A percentile compares a stretch with the other conserved stretches of the same genome.
phyloP scores from a whole-genome alignment of 2,329 filamentous ascomycete genomes.

The Akanthomyces dipterigenus region DNA sequence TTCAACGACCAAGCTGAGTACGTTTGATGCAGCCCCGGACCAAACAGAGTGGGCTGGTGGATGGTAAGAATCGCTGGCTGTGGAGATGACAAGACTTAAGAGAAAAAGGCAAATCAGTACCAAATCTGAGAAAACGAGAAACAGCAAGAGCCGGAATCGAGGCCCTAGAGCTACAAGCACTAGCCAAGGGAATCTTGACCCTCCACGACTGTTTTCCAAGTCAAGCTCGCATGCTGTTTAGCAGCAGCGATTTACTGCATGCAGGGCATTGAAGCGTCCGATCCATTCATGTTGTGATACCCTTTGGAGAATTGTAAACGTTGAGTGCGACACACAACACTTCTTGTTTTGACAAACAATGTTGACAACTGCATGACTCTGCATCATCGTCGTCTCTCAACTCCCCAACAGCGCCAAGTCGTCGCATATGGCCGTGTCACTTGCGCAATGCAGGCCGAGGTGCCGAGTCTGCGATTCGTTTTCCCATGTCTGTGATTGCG shows the following conservation, averaged over 20 bases:
- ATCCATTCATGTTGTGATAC: slow-evolving; percentile 1
- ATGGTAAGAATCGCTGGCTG: background rate
- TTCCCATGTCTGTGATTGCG: background rate
- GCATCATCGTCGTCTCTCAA: background rate
- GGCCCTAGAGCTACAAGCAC: background rate
- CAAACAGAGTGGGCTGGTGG: background rate
- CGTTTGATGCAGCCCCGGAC: background rate
- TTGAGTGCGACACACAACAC: background rate
- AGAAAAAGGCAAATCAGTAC: background rate
- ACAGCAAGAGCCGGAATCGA: background rate
- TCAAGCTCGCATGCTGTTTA: background rate
- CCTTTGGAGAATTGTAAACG: background rate
- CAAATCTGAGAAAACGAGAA: no score
- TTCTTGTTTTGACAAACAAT: background rate
- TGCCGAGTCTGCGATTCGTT: background rate
- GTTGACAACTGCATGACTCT: background rate
- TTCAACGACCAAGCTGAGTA: background rate
- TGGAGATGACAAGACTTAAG: background rate
- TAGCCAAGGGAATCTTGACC: background rate
- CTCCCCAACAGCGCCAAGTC: background rate
- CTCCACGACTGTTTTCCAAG: background rate
- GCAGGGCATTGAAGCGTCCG: background rate
- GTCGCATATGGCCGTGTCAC: background rate
- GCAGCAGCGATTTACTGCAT: background rate
- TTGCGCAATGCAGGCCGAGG: no score